Base-by-base conservation (phyloP, 345 rosid genomes). In the Moringa oleifera region DNA sequence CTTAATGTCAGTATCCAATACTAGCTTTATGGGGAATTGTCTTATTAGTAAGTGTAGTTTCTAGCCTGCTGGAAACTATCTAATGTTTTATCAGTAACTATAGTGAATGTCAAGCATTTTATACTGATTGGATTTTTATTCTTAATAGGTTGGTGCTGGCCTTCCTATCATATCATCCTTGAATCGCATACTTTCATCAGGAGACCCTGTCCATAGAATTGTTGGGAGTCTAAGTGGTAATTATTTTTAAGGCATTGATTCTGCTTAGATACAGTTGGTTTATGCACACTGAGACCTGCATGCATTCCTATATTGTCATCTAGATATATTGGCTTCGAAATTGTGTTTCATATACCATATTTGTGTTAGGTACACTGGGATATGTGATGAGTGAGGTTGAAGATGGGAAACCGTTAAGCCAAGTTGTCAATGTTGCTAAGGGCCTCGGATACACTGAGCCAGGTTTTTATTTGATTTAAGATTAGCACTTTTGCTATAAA, bases 381-480 rank as follows among this genome's bases (percentile, higher is more conserved):
- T 90, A 90, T 72, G 95, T 94, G 20, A 94, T 88, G 99, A 90
- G 99, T 69, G 92, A 90, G 79, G 77, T 90, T 45, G 95, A 88
- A 76, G 90, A 85, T 71, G 96, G 99, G 60, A 86, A 87, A 72
- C 85, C 90, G 37, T 75, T 88, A 59, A 94, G 97, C 75, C 83
- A 90, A 79, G 95, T 90, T 73, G 96, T 93, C 65, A 83, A 61
- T 74, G 79, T 82, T 63, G 99, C 99, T 22, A 90, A 86, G 79
- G 77, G 77, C 64, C 75, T 88, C 71, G 98, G 98, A 59, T 93
- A 82, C 81, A 93, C 97, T 45, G 98, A 93, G 70, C 98, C 97
- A 83, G 96, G 96, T 89, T 65, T 41, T 68, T n/a, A 17, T 74
- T 36, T 49, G 31, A 22, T 41, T 62, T 61, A 47, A 24, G 20